These are phyloP conservation scores for Bryum argenteum DNA, from an alignment of 225 moss, liverwort and hornwort species.

Conservation along the genomic window DNA sequence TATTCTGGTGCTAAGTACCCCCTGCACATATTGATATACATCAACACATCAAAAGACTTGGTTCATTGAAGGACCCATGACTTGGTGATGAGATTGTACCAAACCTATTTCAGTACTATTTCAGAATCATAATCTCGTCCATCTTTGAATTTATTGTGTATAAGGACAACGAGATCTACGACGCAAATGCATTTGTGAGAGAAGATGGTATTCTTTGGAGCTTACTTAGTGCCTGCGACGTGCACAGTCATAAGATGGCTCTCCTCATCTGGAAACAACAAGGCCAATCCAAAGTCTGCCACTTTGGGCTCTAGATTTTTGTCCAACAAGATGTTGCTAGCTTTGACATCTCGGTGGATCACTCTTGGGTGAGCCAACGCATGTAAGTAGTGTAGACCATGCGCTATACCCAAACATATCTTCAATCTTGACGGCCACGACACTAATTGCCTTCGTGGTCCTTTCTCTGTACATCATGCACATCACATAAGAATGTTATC, in stretches of 20 bases:
- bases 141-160: no score
- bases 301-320: constrained; percentile 41
- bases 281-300: constrained; percentile 56
- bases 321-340: constrained; percentile 31
- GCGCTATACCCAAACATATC: constrained; percentile 30
- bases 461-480: neutral
- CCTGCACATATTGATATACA: neutral
- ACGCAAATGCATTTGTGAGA: no score
- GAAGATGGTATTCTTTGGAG: no score
- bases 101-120: no score
- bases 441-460: constrained; percentile 1
- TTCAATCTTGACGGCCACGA: constrained; percentile 31
- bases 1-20: constrained; percentile 32
- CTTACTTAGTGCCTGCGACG: constrained; percentile 22
- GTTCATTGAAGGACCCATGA: no score
- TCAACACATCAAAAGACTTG: no score
- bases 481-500: no score
- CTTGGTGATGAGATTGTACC: no score
- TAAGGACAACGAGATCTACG: no score
- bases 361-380: constrained; percentile 33
- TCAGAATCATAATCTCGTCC: no score
- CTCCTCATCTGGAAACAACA: constrained; percentile 31
- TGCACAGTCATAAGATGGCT: constrained; percentile 35
- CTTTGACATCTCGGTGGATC: constrained; percentile 36
- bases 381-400: constrained; percentile 36